A percentile compares a stretch with the other conserved stretches of the same genome.
These are phyloP conservation scores for Trifolium repens DNA, from an alignment of 306 rosid species.

Conservation along the genomic window DNA sequence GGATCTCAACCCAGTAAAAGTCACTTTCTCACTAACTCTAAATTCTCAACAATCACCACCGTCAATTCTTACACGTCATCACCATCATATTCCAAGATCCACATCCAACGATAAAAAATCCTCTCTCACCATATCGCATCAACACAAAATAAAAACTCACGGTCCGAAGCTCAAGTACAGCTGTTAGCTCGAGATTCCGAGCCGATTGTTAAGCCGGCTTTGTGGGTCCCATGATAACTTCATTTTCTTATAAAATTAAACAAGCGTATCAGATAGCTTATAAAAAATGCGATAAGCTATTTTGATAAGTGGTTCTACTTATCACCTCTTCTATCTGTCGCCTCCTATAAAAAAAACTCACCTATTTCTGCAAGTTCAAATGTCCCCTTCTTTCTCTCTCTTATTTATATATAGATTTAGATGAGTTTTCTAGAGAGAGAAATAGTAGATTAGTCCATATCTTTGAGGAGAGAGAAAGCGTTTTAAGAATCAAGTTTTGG, in stretches of 20 bases:
- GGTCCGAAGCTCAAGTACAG: constrained; percentile 60
- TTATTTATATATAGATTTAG: constrained; percentile 40
- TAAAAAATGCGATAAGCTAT: fast-evolving
- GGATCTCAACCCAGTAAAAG: constrained; percentile 61
- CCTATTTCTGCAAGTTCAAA: constrained; percentile 71
- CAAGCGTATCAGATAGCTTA: fast-evolving
- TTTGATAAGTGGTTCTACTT: fast-evolving
- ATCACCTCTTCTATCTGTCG: constrained; percentile 61
- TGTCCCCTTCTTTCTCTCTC: constrained; percentile 43
- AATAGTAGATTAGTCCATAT: constrained; percentile 53
- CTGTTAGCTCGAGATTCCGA: constrained; percentile 85
- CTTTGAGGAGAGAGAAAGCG: constrained; percentile 56
- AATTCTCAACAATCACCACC: neutral
- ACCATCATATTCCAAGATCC: fast-evolving
- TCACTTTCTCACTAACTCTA: constrained; percentile 41
- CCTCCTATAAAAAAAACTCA: constrained; percentile 61
- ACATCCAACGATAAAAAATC: neutral
- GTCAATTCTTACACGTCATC: constrained; percentile 4
- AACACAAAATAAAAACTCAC: neutral
- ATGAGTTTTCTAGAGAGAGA: constrained; percentile 52
- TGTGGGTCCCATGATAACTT: constrained; percentile 55
- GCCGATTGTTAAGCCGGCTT: constrained; percentile 94
- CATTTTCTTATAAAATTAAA: fast-evolving
- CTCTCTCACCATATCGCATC: neutral
- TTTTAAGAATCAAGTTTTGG: constrained; percentile 38